Evolutionary conservation across 2,329 filamentous ascomycete species (phyloP), one percentile per base, ranked within the genome.

Genomic region (Massarina eburnea): DNA sequence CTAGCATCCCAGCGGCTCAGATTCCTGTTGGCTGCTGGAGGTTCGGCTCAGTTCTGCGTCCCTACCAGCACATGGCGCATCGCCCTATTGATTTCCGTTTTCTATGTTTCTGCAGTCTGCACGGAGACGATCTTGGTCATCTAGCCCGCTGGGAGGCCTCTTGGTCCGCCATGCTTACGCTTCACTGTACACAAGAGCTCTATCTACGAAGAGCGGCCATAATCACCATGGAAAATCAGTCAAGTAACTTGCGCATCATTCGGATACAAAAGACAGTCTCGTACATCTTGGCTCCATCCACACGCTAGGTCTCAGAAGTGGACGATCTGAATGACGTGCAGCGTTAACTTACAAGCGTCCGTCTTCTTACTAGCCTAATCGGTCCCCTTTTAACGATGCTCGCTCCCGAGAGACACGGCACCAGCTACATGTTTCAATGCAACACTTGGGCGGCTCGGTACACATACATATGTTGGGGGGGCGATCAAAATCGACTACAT

Each of bases 261-360:
- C 22, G n/a, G 19, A 29, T 26, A 21, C 26, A 18, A 40, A 14
- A 18, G 27, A 21, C 18, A 18, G 26, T 19, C 19, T 21, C 15
- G 22, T 32, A 26, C 27, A 17, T 32, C 38, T 14, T 32, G 18
- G 17, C 26, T 40, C 18, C 7, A 15, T 14, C 5, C 15, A 9
- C n/a, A 24, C 40, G 40, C 40, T 35, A 42, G 35, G 39, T 17
- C 54, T 46, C 39, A 36, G 42, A 33, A 33, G 37, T 38, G 46
- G 48, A 38, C 42, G 51, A 58, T 55, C 56, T 22, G 54, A 54
- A 62, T 61, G 56, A 59, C 52, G 57, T 59, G 52, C 59, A 62
- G 61, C 18, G 17, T 19, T 30, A 6, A 14, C 27, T 30, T 10
- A 10, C 10, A n/a, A 26, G 24, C 24, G 24, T 14, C 27, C 4